Evolutionary conservation across 225 moss, liverwort and hornwort genomes (phyloP), one percentile per base, ranked within the genome.

Genomic region (Pleurozium schreberi): DNA sequence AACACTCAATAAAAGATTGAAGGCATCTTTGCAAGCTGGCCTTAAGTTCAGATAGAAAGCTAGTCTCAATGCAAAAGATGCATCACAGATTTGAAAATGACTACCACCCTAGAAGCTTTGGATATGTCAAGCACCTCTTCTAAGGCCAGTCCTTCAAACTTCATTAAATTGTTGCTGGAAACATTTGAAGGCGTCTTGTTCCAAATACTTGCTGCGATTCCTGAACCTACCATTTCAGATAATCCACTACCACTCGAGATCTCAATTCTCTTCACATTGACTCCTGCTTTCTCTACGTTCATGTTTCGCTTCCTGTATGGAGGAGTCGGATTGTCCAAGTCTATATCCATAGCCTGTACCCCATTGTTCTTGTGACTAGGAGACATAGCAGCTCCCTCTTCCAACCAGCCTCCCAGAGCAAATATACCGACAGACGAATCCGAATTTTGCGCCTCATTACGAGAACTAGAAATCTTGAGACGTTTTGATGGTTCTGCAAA

Each of bases 341-440:
- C 98, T 85, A 99, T 91, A 71, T 99, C 99, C 99, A 99, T 99
- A 77, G 93, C 93, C 74, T 93, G 91, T 49, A 93, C 90, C 34
- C 91, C 93, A 89, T 93, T 92, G 36, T 93, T 92, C 81, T 93
- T 85, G 20, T 86, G 74, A 82, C 84, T 80, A 91, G 93, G 92
- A 34, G 90, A 81, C 53, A 92, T 65, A 70, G 69, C 89, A 65
- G 92, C 81, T 86, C 94, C 94, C 88, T 99, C 97, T 91, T 99
- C 99, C 90, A 99, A 89, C 99, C 99, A 99, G 70, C 99, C 99
- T 84, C 99, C 99, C 83, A 92, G 89, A 84, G 92, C 96, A 87
- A 91, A 92, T 83, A 94, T 85, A 84, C 91, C 96, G 28, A 90
- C 93, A 88, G 91, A 87, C 85, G 83, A 79, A 84, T 94, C 93